Conservation (phyloP, 495 filamentous ascomycete species). For the Paragyromitra xinjiangensis region DNA sequence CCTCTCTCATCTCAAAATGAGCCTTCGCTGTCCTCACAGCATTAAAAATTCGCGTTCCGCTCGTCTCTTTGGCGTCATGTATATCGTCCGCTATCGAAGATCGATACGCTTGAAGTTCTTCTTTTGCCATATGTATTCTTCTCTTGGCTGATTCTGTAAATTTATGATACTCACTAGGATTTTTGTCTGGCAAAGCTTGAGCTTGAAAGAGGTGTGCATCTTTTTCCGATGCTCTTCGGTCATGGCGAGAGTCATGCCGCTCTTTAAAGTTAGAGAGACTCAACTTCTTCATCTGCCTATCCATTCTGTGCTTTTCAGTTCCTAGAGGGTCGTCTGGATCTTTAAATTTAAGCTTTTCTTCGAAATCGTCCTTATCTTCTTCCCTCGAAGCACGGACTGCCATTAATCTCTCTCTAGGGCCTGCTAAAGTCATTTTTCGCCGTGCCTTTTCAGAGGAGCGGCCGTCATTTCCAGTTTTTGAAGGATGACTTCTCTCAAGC, state of each 20-base stretch:
- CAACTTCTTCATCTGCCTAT: slow-evolving; percentile 31
- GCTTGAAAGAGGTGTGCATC: slow-evolving; percentile 9
- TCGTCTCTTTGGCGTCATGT: slow-evolving; percentile 34
- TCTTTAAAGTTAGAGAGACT: slow-evolving; percentile 19
- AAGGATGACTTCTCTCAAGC: slow-evolving; percentile 9
- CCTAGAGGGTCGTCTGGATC: not conserved
- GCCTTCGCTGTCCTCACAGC: slow-evolving; percentile 30
- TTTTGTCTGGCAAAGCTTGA: not conserved
- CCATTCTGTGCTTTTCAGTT: slow-evolving; percentile 24
- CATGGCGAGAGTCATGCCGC: not conserved
- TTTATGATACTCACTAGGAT: not conserved
- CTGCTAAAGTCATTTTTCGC: slow-evolving; percentile 13
- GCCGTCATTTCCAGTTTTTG: slow-evolving; percentile 1
- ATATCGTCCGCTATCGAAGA: slow-evolving; percentile 31
- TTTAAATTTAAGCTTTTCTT: slow-evolving; percentile 2
- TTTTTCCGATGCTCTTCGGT: slow-evolving; percentile 6
- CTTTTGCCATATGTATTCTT: slow-evolving; percentile 16
- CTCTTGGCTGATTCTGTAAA: slow-evolving; percentile 11
- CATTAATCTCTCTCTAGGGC: slow-evolving; percentile 17
- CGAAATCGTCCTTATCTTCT: slow-evolving; percentile 36
- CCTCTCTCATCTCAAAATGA: slow-evolving; percentile 24
- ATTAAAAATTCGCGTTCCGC: slow-evolving; percentile 32
- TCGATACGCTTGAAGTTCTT: slow-evolving; percentile 39
- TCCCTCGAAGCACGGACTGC: slow-evolving; percentile 31
- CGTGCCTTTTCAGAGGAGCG: not conserved